Conservation (phyloP, 768 basidiomycete genomes). For the Sporobolomyces roseus region DNA sequence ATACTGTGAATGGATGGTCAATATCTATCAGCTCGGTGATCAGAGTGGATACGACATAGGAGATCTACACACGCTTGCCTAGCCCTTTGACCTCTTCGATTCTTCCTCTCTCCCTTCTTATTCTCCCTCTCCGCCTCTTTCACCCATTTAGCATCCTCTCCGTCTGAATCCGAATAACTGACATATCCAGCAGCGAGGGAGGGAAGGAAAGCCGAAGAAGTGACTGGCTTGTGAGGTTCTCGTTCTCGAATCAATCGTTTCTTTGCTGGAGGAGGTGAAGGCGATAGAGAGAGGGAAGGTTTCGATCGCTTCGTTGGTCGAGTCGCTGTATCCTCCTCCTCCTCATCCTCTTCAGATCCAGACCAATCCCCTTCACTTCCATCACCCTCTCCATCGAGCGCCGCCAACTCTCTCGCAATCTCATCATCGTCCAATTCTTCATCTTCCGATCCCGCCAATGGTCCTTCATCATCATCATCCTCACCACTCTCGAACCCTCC, state of each 20-base stretch:
- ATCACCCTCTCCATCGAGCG: conserved; percentile 11
- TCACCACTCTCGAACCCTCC: too few relatives aligned
- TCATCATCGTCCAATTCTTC: conserved; percentile 35
- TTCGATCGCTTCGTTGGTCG: conserved; percentile 9
- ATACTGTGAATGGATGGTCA: conserved; percentile 58
- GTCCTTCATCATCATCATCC: conserved; percentile 24
- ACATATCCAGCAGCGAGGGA: conserved; percentile 81
- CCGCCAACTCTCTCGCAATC: conserved; percentile 21
- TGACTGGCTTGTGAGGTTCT: conserved; percentile 47
- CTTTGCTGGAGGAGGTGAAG: neutral
- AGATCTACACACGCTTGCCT: conserved; percentile 72
- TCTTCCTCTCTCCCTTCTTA: conserved; percentile 62
- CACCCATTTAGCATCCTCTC: conserved; percentile 69
- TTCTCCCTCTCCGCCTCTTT: conserved; percentile 59
- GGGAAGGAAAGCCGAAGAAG: conserved; percentile 71
- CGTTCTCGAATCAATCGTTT: conserved; percentile 6
- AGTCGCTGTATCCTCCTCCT: conserved; percentile 24
- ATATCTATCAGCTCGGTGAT: neutral
- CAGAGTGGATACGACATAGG: neutral
- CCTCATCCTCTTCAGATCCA: conserved; percentile 28
- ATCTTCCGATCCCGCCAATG: neutral
- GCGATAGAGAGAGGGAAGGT: conserved; percentile 21
- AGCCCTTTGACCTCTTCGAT: conserved; percentile 89
- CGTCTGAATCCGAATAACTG: conserved; percentile 66
- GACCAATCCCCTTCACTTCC: conserved; percentile 34